Evolutionary conservation across 2,329 filamentous ascomycete genomes (phyloP), one percentile per base, ranked within the genome.

Genomic region (Paraphaeosphaeria minitans): DNA sequence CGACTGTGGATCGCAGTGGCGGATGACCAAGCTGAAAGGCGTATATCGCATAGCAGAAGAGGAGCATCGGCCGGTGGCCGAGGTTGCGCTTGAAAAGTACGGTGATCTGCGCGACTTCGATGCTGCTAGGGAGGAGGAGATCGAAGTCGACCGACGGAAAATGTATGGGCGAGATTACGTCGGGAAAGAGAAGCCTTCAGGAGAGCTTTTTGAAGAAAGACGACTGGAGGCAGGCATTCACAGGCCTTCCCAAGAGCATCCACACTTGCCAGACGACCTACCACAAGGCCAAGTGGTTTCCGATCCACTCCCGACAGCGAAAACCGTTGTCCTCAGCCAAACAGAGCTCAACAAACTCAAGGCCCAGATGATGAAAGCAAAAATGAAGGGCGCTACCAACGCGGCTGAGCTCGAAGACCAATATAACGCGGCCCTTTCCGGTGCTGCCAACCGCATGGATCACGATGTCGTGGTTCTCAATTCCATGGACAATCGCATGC

Each of bases 361-460:
- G 64, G 95, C 95, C 0, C 90, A 95, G 70, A 89, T 98, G 82
- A 94, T 99, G 90, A 97, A 96, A 75, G 95, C 95, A 4, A 96
- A 96, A 72, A 81, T 99, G 48, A 89, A 88, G 60, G 89, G 89
- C 16, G 87, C 91, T 0, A 85, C 92, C 0, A 88, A 96, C 65
- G 89, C 87, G 1, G 86, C 86, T 2, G 84, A 89, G 64, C 84
- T 99, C 1, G 92, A 99, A 74, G 85, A 86, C 21, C 89, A 95
- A 66, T 99, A 97, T 79, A 91, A 93, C 66, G 83, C 84, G 35
- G 92, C 92, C 0, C 83, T 90, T 16, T 85, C 89, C 2, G 82
- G 83, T 13, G 88, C 87, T 66, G 77, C 83, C 2, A 84, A 72
- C 68, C 80, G 62, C 65, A 85, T 83, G 53, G 84, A 88, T 43